A percentile compares a stretch with the other conserved stretches of the same genome.
Conservation (phyloP, 495 filamentous ascomycete species). For the Aspergillus nidulans region DNA sequence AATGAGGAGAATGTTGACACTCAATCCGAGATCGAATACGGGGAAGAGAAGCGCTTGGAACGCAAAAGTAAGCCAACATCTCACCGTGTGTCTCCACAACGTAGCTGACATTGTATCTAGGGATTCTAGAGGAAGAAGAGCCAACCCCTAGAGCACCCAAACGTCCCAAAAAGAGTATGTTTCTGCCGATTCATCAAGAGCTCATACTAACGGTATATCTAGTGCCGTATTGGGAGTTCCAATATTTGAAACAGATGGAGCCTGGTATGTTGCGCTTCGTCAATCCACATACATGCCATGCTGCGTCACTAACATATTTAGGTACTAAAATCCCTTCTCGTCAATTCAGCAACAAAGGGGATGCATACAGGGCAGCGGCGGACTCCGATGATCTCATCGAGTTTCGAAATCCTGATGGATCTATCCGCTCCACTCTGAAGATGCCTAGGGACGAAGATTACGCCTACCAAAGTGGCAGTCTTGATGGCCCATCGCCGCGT, state of each 20-base stretch:
- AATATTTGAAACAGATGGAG: slow-evolving; percentile 1
- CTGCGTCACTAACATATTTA: background rate
- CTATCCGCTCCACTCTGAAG: slow-evolving; percentile 3
- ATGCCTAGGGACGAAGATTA: slow-evolving; percentile 13
- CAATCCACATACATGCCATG: background rate
- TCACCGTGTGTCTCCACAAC: background rate
- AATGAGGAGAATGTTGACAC: slow-evolving; percentile 88
- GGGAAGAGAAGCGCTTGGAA: slow-evolving; percentile 76
- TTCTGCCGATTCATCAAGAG: background rate
- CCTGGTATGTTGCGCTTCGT: background rate
- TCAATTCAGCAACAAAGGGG: slow-evolving; percentile 1
- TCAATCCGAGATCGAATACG: slow-evolving; percentile 77
- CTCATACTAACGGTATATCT: background rate
- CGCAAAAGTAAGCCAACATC: slow-evolving; percentile 61
- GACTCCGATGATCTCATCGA: slow-evolving; percentile 7
- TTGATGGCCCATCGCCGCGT: slow-evolving; percentile 31
- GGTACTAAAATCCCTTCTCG: background rate
- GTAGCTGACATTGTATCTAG: slow-evolving; percentile 17
- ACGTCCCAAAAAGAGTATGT: slow-evolving; percentile 46
- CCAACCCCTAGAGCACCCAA: slow-evolving; percentile 53
- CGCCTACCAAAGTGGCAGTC: slow-evolving; percentile 28
- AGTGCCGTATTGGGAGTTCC: slow-evolving; percentile 4
- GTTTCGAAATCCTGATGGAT: slow-evolving; percentile 5
- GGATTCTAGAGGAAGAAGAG: slow-evolving; percentile 62
- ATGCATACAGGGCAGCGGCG: slow-evolving; percentile 1